Base-by-base conservation (phyloP, 768 basidiomycete species). In the Agrocybe pediades region DNA sequence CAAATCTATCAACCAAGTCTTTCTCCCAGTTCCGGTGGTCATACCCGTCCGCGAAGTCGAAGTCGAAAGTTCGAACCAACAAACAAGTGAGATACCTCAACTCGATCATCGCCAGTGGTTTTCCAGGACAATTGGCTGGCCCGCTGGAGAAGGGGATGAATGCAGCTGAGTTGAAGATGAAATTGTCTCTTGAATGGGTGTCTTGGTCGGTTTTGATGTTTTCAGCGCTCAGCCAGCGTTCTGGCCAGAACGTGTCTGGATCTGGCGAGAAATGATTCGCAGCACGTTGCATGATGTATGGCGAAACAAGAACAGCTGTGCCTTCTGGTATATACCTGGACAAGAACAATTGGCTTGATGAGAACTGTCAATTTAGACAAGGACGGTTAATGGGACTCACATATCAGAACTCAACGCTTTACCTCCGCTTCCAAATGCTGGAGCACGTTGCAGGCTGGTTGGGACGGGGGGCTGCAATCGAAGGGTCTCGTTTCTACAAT, bases 101-200 rank as follows among this genome's bases (percentile, higher is more conserved):
- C 51, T 75, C 74, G 42, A 70, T 55, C 52, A 65, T 65, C 2
- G 74, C 74, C 27, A 76, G 59, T 15, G 63, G 62, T 45, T 62
- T 76, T 13, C 81, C 82, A 15, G 73, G 75, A 58, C 83, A 84
- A 56, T 79, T 79, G 13, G 74, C 72, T 5, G 81, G 80, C 0
- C 83, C 82, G 43, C 68, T 63, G 24, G 73, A 74, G 53, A 75
- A 76, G 6, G 74, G 71, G 16, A 73, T 68, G 56, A 69, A 74
- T 1, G 73, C 70, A 25, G 69, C 58, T 49, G 62, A 62, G 20
- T 57, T 21, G 3, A 57, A 25, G 13, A 53, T 20, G 17, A 57
- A 23, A 15, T 19, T 49, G 9, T 46, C n/a, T n/a, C n/a, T n/a
- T n/a, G n/a, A n/a, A n/a, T n/a, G n/a, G n/a, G n/a, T n/a, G n/a